Conservation (phyloP, 441 rosid species). For the Gossypium davidsonii region DNA sequence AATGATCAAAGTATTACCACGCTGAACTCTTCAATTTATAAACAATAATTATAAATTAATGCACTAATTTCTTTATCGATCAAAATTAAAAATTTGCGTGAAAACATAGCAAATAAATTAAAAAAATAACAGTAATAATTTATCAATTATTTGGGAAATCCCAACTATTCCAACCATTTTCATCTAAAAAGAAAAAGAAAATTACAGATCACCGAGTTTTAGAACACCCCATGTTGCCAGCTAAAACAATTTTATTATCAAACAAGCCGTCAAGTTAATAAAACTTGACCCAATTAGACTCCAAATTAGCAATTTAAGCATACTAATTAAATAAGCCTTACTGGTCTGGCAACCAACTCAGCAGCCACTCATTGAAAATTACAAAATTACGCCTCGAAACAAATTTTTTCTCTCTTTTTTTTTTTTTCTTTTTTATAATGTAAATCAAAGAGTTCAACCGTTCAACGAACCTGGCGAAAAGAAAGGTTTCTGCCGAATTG, state of each 20-base stretch:
- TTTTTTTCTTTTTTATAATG: background rate
- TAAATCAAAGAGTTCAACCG: background rate
- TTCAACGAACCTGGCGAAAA: constrained; percentile 51
- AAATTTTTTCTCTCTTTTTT: background rate
- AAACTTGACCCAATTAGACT: background rate
- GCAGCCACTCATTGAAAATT: background rate
- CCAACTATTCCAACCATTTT: background rate
- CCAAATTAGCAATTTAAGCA: background rate
- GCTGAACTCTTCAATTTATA: background rate
- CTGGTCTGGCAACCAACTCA: constrained; percentile 6
- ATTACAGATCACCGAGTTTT: background rate
- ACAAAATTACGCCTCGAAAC: background rate
- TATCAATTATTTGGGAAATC: background rate
- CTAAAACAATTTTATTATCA: background rate
- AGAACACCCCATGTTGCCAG: background rate
- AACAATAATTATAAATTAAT: background rate
- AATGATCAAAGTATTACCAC: background rate
- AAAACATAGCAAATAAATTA: no score
- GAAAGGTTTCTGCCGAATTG: constrained; percentile 39
- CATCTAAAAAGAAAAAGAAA: background rate
- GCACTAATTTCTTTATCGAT: background rate
- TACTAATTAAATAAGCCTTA: background rate
- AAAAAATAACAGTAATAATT: background rate
- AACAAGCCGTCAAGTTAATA: background rate
- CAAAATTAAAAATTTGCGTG: background rate